Percentiles rank a stretch among this genome's conserved stretches.
phyloP scores from a whole-genome alignment of 148 eudicot species.

The Polygonum aviculare region DNA sequence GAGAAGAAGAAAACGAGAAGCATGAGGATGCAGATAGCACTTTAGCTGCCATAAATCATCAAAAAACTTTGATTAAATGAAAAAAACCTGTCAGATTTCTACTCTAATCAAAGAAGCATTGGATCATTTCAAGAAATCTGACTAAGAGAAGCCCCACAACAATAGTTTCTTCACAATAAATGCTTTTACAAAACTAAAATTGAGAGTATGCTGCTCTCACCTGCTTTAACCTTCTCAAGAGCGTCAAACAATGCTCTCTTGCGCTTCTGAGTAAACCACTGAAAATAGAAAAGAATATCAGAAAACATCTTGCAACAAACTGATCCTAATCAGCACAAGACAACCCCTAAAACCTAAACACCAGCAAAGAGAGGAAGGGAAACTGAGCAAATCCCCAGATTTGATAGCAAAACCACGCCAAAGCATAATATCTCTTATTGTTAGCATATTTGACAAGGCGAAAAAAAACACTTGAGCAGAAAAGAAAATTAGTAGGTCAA shows the following conservation, averaged over 20 bases:
- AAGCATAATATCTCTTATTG: not conserved
- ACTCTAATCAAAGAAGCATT: not conserved
- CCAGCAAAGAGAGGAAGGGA: not conserved
- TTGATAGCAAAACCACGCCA: not conserved
- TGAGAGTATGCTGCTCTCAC: slow-evolving; percentile 18
- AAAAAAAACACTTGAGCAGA: not conserved
- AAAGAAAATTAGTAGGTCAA: not conserved
- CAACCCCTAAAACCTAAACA: not conserved
- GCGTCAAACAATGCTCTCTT: slow-evolving; percentile 63
- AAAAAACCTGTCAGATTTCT: not conserved
- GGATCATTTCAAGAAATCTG: not conserved
- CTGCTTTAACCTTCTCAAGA: slow-evolving; percentile 74
- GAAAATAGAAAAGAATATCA: slow-evolving; percentile 2
- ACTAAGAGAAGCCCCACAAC: not conserved
- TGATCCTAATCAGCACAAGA: not conserved
- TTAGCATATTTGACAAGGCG: not conserved
- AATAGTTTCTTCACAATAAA: not conserved
- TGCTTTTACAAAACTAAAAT: not conserved
- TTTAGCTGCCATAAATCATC: slow-evolving; percentile 11
- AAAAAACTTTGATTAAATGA: not conserved
- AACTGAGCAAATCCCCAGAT: not conserved
- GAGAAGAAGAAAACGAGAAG: slow-evolving; percentile 1
- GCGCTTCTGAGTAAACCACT: slow-evolving; percentile 41
- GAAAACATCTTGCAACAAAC: not conserved
- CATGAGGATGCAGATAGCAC: slow-evolving; percentile 1